Conservation (phyloP, 2,329 filamentous ascomycete genomes). For the Leptoxyphium fumago region DNA sequence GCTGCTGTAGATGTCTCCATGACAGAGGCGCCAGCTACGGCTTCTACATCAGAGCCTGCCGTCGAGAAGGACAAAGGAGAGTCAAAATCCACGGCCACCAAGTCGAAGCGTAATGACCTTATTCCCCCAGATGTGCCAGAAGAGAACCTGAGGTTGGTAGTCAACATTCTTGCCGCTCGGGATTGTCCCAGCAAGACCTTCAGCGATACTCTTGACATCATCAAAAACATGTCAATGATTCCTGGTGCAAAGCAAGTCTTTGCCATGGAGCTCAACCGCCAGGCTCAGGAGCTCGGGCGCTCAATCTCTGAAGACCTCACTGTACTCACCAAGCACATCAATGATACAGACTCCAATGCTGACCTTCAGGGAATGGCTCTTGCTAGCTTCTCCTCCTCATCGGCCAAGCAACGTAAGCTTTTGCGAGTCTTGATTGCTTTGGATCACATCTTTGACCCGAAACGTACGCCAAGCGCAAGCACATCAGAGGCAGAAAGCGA, state of each 20-base stretch:
- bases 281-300: constrained; percentile 71
- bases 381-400: constrained; percentile 87
- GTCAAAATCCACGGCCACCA: constrained; percentile 22
- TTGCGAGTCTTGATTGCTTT: constrained; percentile 83
- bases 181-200: constrained; percentile 98
- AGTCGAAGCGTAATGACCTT: constrained; percentile 48
- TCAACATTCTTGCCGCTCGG: constrained; percentile 87
- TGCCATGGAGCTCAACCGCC: constrained; percentile 78
- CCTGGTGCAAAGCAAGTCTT: constrained; percentile 81
- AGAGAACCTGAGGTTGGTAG: constrained; percentile 80
- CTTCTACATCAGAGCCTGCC: constrained; percentile 5
- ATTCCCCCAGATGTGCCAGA: constrained; percentile 76
- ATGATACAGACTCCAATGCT: constrained; percentile 72
- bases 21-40: constrained; percentile 9
- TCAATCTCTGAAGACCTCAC: constrained; percentile 74
- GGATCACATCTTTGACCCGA: constrained; percentile 87
- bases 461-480: constrained; percentile 38
- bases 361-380: constrained; percentile 91
- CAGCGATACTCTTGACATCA: constrained; percentile 93
- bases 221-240: constrained; percentile 91
- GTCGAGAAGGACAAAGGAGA: constrained; percentile 24
- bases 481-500: constrained; percentile 27
- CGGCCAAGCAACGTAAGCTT: constrained; percentile 92
- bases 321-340: constrained; percentile 72
- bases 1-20: constrained; percentile 14